Percentiles rank a stretch among this genome's conserved stretches.
Conservation (phyloP, 176 grass and related monocot genomes). For the Guadua angustifolia region DNA sequence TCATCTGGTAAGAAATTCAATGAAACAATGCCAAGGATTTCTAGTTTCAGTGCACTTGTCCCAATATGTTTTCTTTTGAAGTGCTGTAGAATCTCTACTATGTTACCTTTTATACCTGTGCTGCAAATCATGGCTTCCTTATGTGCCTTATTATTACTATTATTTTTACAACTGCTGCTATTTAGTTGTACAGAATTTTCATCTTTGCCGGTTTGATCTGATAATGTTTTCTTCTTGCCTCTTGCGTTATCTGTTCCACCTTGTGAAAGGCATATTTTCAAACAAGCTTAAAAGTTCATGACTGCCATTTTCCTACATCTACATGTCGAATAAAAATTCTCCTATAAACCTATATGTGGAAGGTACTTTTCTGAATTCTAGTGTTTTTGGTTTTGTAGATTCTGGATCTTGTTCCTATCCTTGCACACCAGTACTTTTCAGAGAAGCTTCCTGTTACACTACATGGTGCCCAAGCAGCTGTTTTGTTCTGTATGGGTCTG, state of each 20-base stretch:
- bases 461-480: slow-evolving; percentile 67
- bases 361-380: background rate
- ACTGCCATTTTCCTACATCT: background rate
- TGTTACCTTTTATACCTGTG: background rate
- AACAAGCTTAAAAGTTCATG: background rate
- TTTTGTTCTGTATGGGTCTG: slow-evolving; percentile 91
- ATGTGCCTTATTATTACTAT: background rate
- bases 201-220: background rate
- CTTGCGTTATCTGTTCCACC: background rate
- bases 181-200: background rate
- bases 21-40: slow-evolving; percentile 20
- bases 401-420: slow-evolving; percentile 83
- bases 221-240: background rate
- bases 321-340: background rate
- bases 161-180: background rate
- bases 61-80: slow-evolving; percentile 17
- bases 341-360: background rate
- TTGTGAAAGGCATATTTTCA: background rate
- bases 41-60: slow-evolving; percentile 18
- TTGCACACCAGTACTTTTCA: slow-evolving; percentile 90
- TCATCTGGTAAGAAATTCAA: slow-evolving; percentile 74
- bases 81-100: background rate
- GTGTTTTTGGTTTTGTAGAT: slow-evolving; percentile 58
- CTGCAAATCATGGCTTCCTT: slow-evolving; percentile 4
- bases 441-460: slow-evolving; percentile 85